These are phyloP conservation scores for Discostella stelligeroides DNA, from an alignment of 108 stramenopile genomes.

Conservation along the genomic window DNA sequence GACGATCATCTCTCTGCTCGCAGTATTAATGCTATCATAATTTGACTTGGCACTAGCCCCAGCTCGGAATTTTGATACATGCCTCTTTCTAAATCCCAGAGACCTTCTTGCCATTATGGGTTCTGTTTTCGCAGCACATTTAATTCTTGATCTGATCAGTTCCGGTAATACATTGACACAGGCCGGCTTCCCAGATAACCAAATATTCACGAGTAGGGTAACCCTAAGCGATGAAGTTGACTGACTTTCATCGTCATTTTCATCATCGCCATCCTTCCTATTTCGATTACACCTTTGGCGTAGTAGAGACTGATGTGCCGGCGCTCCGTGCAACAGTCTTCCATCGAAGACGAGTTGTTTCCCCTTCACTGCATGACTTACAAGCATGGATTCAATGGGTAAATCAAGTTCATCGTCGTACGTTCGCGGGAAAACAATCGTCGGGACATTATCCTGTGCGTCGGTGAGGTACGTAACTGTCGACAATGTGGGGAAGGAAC, in stretches of 20 bases:
- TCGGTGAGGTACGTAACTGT: conserved; percentile 88
- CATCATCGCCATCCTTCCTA: not conserved
- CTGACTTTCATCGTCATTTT: conserved; percentile 8
- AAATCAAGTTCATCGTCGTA: conserved; percentile 68
- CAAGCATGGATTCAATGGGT: conserved; percentile 54
- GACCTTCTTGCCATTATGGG: not conserved
- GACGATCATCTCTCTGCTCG: conserved; percentile 27
- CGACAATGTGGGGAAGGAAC: conserved; percentile 80
- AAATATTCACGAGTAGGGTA: conserved; percentile 92
- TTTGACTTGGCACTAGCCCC: not conserved
- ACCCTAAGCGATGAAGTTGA: conserved; percentile 53
- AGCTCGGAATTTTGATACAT: conserved; percentile 14
- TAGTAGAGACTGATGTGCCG: conserved; percentile 57
- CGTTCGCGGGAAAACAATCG: conserved; percentile 71
- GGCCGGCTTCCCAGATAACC: conserved; percentile 65
- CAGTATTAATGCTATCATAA: not conserved
- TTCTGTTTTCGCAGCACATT: conserved; percentile 11
- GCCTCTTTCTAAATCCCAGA: conserved; percentile 33
- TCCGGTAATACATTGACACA: conserved; percentile 59
- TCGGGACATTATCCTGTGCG: conserved; percentile 48
- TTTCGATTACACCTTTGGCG: not conserved
- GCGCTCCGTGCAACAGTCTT: conserved; percentile 86
- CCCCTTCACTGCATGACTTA: conserved; percentile 70
- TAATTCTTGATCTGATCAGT: conserved; percentile 22
- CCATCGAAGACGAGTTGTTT: conserved; percentile 93